Base-by-base conservation (phyloP, 2,329 filamentous ascomycete genomes). In the Ophiosphaerella korrae region DNA sequence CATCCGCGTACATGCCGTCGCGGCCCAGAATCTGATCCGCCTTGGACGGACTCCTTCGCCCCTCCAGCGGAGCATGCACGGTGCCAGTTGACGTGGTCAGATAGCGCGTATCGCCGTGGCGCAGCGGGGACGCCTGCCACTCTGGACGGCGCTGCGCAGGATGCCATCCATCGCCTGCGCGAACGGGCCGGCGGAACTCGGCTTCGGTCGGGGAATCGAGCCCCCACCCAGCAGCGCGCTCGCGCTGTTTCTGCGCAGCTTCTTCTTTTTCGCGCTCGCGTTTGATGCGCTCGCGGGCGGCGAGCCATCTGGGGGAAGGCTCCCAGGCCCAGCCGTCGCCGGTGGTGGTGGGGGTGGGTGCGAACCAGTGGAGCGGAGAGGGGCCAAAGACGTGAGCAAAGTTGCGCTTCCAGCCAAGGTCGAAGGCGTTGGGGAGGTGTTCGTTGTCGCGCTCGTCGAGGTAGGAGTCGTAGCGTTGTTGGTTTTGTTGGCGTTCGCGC, bases 251-350 rank as follows among this genome's bases (percentile, higher is more conserved):
- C 67, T 90, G 87, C 42, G 82, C 77, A 38, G 68, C 58, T 37
- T 74, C 70, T 50, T 75, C 66, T 18, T 55, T 61, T 52, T 73
- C 68, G 26, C 72, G 67, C 39, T 76, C 71, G 35, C 67, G 69
- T 24, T 74, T 71, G 42, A 92, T 79, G 16, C 78, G 78, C 5
- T 91, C 86, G 37, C 87, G 80, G 3, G 87, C 88, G 32, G 87
- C 85, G 2, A 89, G 57, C 89, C 94, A 99, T 59, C 84, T 85
- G 1, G 84, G 81, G 66, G 86, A 95, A 1, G 92, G 84, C 65
- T 97, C 92, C 94, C 94, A 99, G 38, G 81, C 82, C 93, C 93
- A 99, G 18, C 94, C 94, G 71, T 99, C 90, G 31, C 93, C 93
- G 0, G 85, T 89, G 2, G 92, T 96, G 67, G 89, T 97, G 72